These are phyloP conservation scores for Pseudonitzschia multiseries DNA, from an alignment of 108 stramenopile species.

Conservation along the genomic window DNA sequence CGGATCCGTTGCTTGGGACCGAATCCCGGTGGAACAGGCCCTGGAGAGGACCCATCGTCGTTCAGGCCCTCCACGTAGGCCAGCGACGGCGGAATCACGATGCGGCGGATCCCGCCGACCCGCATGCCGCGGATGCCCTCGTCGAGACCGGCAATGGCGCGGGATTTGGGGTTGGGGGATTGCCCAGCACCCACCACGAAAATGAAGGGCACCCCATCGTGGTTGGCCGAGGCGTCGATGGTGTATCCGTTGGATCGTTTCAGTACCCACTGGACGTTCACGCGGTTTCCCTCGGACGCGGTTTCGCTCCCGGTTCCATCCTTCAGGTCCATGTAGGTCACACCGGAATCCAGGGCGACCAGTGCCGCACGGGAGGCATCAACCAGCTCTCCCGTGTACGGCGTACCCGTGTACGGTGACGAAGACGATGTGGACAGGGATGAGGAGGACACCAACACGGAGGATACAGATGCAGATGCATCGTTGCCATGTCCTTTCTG, in stretches of 20 bases:
- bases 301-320: constrained; percentile 2
- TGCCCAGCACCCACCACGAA: constrained; percentile 45
- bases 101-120: constrained; percentile 52
- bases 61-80: constrained; percentile 31
- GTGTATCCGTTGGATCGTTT: constrained; percentile 42
- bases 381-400: background rate
- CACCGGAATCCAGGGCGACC: constrained; percentile 20
- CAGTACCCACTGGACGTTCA: constrained; percentile 45
- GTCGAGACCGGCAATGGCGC: constrained; percentile 21
- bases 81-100: constrained; percentile 54
- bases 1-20: constrained; percentile 37
- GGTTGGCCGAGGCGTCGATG: constrained; percentile 31
- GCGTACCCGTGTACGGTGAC: background rate
- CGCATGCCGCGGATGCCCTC: constrained; percentile 55
- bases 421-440: background rate
- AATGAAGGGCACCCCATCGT: constrained; percentile 60
- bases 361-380: background rate
- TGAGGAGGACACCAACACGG: background rate
- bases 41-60: constrained; percentile 23
- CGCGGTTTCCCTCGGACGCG: constrained; percentile 31
- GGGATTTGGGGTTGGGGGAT: background rate
- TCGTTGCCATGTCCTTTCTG: no score
- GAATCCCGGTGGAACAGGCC: constrained; percentile 36
- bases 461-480: no score
- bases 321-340: constrained; percentile 21